Evolutionary conservation across 768 basidiomycete species (phyloP).

Genomic region (Lentinula raphanica): DNA sequence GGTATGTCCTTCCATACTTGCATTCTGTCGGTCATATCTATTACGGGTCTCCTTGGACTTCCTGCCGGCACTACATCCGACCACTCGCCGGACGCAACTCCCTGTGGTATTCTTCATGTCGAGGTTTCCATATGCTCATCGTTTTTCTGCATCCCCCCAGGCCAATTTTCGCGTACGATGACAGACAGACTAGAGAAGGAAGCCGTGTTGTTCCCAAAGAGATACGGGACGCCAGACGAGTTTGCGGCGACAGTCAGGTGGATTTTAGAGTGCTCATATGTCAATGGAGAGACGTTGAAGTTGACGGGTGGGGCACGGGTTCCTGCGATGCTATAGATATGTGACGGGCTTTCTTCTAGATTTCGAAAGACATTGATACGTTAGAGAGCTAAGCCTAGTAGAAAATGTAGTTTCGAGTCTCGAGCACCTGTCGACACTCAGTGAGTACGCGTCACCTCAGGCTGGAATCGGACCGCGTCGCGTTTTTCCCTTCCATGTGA

Average conservation of each 20-base stretch:
- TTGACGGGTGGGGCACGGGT: constrained; percentile 16
- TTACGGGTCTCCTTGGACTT: too few species aligned
- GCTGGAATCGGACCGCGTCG: not conserved
- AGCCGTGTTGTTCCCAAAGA: constrained; percentile 37
- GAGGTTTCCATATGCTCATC: too few species aligned
- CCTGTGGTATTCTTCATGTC: too few species aligned
- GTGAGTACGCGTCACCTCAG: too few species aligned
- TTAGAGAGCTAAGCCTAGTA: too few species aligned
- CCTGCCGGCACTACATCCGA: too few species aligned
- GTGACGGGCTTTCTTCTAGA: not conserved
- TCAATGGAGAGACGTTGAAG: constrained; percentile 48
- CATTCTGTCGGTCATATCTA: not conserved
- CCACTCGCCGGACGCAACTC: too few species aligned
- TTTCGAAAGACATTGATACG: too few species aligned
- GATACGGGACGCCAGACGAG: constrained; percentile 44
- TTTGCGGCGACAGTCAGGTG: constrained; percentile 47
- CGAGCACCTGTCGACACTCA: too few species aligned
- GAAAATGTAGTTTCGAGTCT: too few species aligned
- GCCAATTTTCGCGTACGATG: constrained; percentile 28
- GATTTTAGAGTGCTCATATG: constrained; percentile 46
- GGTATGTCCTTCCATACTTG: constrained; percentile 10
- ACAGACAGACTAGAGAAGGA: constrained; percentile 33
- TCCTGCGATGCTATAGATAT: constrained; percentile 9
- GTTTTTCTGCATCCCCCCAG: not conserved
- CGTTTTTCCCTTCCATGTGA: too few species aligned